These are phyloP conservation scores for Fabrea salina DNA, from an alignment of 169 alveolate genomes.

Conservation along the genomic window DNA sequence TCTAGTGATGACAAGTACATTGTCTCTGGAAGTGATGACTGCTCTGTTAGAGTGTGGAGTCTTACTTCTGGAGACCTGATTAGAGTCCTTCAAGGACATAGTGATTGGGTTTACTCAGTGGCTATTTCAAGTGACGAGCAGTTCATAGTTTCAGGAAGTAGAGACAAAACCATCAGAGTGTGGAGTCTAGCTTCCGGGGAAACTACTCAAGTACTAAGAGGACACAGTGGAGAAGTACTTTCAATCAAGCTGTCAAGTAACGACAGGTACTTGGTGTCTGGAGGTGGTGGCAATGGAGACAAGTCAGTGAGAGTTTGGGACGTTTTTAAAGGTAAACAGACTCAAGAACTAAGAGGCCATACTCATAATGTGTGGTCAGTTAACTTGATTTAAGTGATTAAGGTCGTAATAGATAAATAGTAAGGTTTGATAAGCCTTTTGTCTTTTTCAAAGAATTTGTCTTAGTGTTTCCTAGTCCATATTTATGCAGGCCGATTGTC, in stretches of 20 bases:
- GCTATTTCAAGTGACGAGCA: background rate
- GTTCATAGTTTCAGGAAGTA: constrained; percentile 6
- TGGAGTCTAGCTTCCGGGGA: background rate
- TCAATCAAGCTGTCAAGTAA: background rate
- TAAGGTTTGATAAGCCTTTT: no score
- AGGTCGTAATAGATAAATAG: no score
- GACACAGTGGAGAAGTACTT: background rate
- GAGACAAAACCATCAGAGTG: constrained; percentile 18
- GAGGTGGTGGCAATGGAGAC: constrained; percentile 26
- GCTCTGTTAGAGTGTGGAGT: background rate
- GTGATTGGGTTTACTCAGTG: background rate
- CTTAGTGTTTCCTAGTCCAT: no score
- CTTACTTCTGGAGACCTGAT: no score
- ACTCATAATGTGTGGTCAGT: no score
- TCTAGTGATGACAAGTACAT: background rate
- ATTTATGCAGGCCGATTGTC: no score
- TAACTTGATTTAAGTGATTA: no score
- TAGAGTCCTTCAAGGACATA: no score
- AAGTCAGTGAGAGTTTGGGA: constrained; percentile 12
- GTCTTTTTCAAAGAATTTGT: no score
- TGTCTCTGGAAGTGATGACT: background rate
- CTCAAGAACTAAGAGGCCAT: no score
- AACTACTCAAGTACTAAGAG: background rate
- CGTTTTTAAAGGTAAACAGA: no score
- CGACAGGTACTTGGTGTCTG: background rate